Evolutionary conservation across 345 rosid genomes (phyloP).

Genomic region (Euclidium syriacum): DNA sequence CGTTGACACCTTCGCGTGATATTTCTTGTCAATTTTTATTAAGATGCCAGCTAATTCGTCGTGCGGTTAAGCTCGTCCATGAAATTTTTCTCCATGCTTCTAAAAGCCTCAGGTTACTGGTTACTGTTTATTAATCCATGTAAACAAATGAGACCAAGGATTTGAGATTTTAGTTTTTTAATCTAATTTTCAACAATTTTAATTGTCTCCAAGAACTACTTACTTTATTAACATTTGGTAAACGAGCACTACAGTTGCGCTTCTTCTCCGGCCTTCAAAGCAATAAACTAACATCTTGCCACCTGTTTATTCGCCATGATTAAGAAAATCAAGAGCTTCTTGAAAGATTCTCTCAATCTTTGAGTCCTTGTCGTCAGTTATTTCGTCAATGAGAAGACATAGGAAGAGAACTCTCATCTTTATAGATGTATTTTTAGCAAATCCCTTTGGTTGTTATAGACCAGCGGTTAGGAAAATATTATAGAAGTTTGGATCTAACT

Average conservation of each 20-base stretch:
- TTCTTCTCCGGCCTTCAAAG: slow-evolving; percentile 98
- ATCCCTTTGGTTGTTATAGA: too few relatives aligned
- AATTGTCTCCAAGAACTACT: slow-evolving; percentile 27
- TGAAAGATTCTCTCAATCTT: slow-evolving; percentile 69
- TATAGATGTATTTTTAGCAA: too few relatives aligned
- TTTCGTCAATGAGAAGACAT: slow-evolving; percentile 44
- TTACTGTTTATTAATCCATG: slow-evolving; percentile 40
- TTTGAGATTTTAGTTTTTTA: not conserved
- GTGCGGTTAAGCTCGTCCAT: slow-evolving; percentile 92
- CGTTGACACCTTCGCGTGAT: slow-evolving; percentile 83
- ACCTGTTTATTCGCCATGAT: slow-evolving; percentile 67
- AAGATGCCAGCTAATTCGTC: slow-evolving; percentile 84
- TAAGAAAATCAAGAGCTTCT: slow-evolving; percentile 78
- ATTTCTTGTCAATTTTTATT: slow-evolving; percentile 54
- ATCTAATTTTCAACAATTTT: too few relatives aligned
- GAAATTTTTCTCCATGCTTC: slow-evolving; percentile 84
- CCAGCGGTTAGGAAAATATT: not conserved
- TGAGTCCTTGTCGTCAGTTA: slow-evolving; percentile 75
- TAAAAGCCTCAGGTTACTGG: slow-evolving; percentile 56
- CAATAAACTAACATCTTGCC: slow-evolving; percentile 88
- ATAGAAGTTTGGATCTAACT: too few relatives aligned
- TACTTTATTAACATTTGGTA: slow-evolving; percentile 89
- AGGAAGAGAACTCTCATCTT: slow-evolving; percentile 17
- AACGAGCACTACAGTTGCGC: slow-evolving; percentile 83
- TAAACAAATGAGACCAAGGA: slow-evolving; percentile 3